These are phyloP conservation scores for Laetiporus sulphureus DNA, from an alignment of 1,284 basidiomycete genomes.

Conservation along the genomic window DNA sequence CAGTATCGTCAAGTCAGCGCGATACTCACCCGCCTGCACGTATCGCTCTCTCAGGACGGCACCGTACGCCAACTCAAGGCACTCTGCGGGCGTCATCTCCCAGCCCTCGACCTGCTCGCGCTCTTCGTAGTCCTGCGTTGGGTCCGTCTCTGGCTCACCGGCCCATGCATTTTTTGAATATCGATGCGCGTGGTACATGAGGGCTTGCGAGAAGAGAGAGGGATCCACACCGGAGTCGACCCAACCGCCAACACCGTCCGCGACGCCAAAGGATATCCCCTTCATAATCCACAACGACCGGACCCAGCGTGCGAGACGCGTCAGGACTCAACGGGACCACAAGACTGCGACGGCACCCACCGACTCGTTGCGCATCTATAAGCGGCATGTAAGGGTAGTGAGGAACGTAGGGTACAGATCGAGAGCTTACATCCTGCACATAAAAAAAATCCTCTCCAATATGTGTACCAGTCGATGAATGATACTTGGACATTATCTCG, in stretches of 20 bases:
- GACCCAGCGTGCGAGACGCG: too few species aligned
- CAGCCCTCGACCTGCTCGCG: conserved; percentile 52
- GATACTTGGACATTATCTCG: conserved; percentile 44
- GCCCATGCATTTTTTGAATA: conserved; percentile 68
- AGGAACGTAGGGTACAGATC: conserved; percentile 4
- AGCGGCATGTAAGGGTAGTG: conserved; percentile 3
- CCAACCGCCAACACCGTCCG: conserved; percentile 71
- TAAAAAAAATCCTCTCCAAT: conserved; percentile 81
- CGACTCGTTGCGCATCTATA: conserved; percentile 69
- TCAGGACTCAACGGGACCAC: too few species aligned
- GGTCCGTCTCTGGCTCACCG: conserved; percentile 56
- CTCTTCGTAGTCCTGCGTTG: conserved; percentile 40
- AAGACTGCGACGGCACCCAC: too few species aligned
- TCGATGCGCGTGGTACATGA: conserved; percentile 68
- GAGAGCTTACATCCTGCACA: conserved; percentile 55
- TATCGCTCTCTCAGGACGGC: conserved; percentile 63
- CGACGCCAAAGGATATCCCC: conserved; percentile 72
- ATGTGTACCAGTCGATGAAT: conserved; percentile 35
- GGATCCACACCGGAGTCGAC: conserved; percentile 78
- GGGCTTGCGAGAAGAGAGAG: conserved; percentile 61
- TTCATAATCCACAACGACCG: conserved; percentile 22
- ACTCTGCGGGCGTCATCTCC: conserved; percentile 65
- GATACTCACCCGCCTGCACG: conserved; percentile 63
- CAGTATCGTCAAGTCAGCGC: background rate
- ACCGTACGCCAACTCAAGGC: conserved; percentile 68